These are phyloP conservation scores for Coffea humblotiana DNA, from an alignment of 305 asterid genomes.

Conservation along the genomic window DNA sequence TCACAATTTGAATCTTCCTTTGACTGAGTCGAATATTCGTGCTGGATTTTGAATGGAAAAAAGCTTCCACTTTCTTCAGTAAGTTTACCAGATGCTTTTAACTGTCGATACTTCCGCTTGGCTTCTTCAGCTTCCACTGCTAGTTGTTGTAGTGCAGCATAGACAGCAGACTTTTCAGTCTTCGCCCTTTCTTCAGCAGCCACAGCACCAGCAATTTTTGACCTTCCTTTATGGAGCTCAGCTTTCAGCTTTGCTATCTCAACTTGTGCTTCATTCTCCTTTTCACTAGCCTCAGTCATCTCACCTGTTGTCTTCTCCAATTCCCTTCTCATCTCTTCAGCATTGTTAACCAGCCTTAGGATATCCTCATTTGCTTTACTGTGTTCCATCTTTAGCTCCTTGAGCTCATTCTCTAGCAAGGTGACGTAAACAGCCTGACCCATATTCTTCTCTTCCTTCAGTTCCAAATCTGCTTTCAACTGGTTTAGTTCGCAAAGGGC, in stretches of 20 bases:
- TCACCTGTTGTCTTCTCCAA: conserved; percentile 31
- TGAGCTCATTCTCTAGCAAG: conserved; percentile 39
- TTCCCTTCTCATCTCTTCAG: conserved; percentile 28
- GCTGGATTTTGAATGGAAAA: background rate
- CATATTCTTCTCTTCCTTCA: conserved; percentile 29
- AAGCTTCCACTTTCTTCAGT: conserved; percentile 21
- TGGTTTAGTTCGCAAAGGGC: conserved; percentile 30
- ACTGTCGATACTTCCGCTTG: conserved; percentile 34
- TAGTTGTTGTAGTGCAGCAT: conserved; percentile 54
- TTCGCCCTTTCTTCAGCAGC: conserved; percentile 50
- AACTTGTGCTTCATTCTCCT: conserved; percentile 42
- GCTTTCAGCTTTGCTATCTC: conserved; percentile 54
- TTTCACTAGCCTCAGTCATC: conserved; percentile 26
- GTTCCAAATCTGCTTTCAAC: conserved; percentile 31
- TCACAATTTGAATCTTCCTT: background rate
- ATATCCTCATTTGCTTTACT: conserved; percentile 23
- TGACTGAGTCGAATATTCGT: background rate
- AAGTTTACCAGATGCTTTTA: conserved; percentile 27
- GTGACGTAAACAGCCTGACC: conserved; percentile 34
- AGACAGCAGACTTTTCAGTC: conserved; percentile 44
- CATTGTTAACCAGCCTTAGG: background rate
- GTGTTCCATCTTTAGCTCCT: conserved; percentile 29
- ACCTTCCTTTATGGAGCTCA: conserved; percentile 53
- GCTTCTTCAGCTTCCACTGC: conserved; percentile 51
- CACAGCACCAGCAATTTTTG: conserved; percentile 45